Base-by-base conservation (phyloP, 495 filamentous ascomycete genomes). In the Sporormia fimetaria region DNA sequence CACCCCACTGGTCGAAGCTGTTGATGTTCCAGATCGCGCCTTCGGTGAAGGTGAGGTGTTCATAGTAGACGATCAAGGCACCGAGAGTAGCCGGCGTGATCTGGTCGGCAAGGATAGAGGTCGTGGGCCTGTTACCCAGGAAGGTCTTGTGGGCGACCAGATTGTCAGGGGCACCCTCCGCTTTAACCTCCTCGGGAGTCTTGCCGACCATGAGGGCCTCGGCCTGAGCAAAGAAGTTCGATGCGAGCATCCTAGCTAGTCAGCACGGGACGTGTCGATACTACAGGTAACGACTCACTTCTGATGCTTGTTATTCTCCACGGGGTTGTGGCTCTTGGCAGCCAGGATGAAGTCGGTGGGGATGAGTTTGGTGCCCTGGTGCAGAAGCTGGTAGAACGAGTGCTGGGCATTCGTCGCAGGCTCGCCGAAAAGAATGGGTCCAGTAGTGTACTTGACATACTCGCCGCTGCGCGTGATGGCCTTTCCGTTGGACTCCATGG, bases 401-500 rank as follows among this genome's bases (percentile, higher is more conserved):
- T 98, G 90, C 71, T 98, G 90, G 43, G 90, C 90, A 60, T 98
- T 98, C 62, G 90, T 98, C 61, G 87, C 90, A 37, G 90, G 90
- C 70, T 96, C 90, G 56, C 90, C 90, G 62, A 98, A 98, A 38
- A 98, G 67, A 63, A 98, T 83, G 15, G 90, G 73, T 17, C 83
- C 90, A 11, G 90, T 98, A 36, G 87, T 94, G 70, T 96, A 96
- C 63, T 94, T 92, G 60, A 94, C 87, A 33, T 92, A 82, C 29
- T 86, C 73, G 45, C 86, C 87, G 44, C 75, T 76, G 35, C 88
- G 85, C 45, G 90, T 94, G 62, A 96, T 84, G 40, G 85, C 83
- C 73, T 98, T 98, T 55, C 90, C 90, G 65, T 98, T 98, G 54
- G 92, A 96, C 69, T 98, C 90, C 90, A 98, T 98, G 49, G 87